phyloP scores from a whole-genome alignment of 805 yeast species.

The Wickerhamomyces queroliae region DNA sequence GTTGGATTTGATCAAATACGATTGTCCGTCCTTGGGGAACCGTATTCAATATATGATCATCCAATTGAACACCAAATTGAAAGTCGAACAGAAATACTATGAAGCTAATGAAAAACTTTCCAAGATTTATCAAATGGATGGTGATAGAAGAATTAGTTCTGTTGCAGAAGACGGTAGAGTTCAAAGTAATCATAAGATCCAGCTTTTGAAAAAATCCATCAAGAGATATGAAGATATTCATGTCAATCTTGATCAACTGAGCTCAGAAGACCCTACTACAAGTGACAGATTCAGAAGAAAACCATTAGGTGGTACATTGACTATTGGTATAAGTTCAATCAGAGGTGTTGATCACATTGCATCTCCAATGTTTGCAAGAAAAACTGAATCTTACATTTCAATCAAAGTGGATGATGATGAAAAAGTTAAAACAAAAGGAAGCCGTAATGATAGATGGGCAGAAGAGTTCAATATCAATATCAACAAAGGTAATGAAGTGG shows the following conservation, averaged over 20 bases:
- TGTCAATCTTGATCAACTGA: conserved; percentile 56
- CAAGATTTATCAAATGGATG: conserved; percentile 81
- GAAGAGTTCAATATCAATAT: conserved; percentile 79
- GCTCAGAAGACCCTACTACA: conserved; percentile 58
- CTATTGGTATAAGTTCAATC: conserved; percentile 66
- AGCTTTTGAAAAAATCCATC: conserved; percentile 73
- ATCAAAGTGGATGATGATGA: conserved; percentile 88
- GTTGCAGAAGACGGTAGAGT: conserved; percentile 86
- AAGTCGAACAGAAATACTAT: conserved; percentile 89
- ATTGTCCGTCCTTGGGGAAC: conserved; percentile 92
- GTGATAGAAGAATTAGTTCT: conserved; percentile 77
- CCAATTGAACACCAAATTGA: conserved; percentile 87
- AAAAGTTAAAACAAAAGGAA: conserved; percentile 65
- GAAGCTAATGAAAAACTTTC: conserved; percentile 89
- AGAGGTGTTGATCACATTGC: conserved; percentile 92
- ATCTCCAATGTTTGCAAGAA: conserved; percentile 69
- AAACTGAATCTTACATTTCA: conserved; percentile 73
- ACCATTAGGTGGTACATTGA: conserved; percentile 77
- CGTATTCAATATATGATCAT: conserved; percentile 94
- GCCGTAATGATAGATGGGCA: conserved; percentile 75
- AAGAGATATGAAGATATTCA: conserved; percentile 89
- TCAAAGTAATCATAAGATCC: conserved; percentile 83
- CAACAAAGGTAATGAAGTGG: conserved; percentile 90
- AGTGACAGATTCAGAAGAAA: conserved; percentile 74
- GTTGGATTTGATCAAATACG: conserved; percentile 82